Evolutionary conservation across 768 basidiomycete species (phyloP).

Genomic region (Leucocoprinus sp.): DNA sequence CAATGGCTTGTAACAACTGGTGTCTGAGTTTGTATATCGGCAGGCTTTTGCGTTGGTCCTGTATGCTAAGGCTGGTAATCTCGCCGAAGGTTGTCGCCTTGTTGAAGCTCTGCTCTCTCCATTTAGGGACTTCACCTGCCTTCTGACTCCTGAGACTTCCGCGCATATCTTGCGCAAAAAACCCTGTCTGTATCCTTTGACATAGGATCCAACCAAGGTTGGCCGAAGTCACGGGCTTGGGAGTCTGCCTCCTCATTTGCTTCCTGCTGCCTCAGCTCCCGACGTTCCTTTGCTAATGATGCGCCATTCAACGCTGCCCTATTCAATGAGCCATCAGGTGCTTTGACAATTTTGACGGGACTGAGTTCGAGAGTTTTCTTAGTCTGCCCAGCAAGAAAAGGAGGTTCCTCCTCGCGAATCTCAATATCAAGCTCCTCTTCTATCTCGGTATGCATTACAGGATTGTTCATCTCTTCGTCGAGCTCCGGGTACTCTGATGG

Average conservation of each 20-base stretch:
- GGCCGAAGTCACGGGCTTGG: conserved; percentile 88
- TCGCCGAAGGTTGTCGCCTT: conserved; percentile 95
- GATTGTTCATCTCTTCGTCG: conserved; percentile 77
- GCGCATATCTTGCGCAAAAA: conserved; percentile 90
- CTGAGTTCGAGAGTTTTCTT: conserved; percentile 92
- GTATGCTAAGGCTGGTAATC: conserved; percentile 82
- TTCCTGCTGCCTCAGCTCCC: conserved; percentile 91
- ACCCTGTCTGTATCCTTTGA: conserved; percentile 76
- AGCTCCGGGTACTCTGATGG: conserved; percentile 93
- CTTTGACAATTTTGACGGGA: conserved; percentile 97
- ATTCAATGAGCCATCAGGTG: conserved; percentile 95
- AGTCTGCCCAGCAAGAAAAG: conserved; percentile 94
- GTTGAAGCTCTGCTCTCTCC: conserved; percentile 91
- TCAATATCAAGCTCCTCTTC: conserved; percentile 98
- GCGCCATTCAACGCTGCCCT: conserved; percentile 92
- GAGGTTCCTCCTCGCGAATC: conserved; percentile 91
- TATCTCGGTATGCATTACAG: conserved; percentile 72
- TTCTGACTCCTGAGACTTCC: conserved; percentile 77
- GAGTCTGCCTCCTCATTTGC: conserved; percentile 91
- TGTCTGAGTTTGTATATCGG: conserved; percentile 96
- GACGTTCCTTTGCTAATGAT: conserved; percentile 87
- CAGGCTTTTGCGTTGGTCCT: conserved; percentile 85
- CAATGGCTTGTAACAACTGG: conserved; percentile 81
- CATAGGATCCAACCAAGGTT: conserved; percentile 99
- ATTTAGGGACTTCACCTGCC: conserved; percentile 74